Evolutionary conservation across 2,329 filamentous ascomycete species (phyloP).

Genomic region (Chaetomium strumarium): DNA sequence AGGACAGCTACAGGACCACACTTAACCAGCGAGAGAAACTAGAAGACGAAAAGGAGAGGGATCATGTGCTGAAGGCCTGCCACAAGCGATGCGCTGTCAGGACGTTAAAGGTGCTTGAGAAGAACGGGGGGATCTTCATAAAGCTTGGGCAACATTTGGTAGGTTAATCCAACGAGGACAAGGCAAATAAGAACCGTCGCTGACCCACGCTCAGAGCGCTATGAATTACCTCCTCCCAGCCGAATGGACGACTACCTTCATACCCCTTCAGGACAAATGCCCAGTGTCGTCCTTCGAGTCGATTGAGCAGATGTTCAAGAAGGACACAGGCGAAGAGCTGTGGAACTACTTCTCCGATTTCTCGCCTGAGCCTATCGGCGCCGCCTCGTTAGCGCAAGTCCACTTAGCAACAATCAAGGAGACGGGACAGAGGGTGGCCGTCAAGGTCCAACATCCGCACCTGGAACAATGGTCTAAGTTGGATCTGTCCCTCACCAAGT

Average conservation of each 20-base stretch:
- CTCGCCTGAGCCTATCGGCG: conserved; percentile 72
- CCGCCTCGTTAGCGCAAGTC: conserved; percentile 90
- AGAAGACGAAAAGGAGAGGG: conserved; percentile 58
- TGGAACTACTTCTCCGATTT: conserved; percentile 85
- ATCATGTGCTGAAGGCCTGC: conserved; percentile 69
- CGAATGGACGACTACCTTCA: conserved; percentile 94
- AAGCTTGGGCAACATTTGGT: conserved; percentile 92
- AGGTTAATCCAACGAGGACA: conserved; percentile 22
- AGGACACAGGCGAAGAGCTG: conserved; percentile 74
- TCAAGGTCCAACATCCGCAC: conserved; percentile 92
- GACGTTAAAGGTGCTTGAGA: conserved; percentile 81
- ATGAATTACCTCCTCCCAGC: conserved; percentile 89
- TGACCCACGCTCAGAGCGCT: conserved; percentile 57
- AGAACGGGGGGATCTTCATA: conserved; percentile 97
- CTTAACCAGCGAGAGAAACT: conserved; percentile 62
- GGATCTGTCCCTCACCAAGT: conserved; percentile 78
- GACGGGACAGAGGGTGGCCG: conserved; percentile 79
- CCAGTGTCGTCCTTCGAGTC: conserved; percentile 86
- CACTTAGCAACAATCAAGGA: conserved; percentile 80
- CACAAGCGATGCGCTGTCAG: conserved; percentile 89
- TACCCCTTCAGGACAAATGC: conserved; percentile 92
- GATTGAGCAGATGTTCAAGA: conserved; percentile 77
- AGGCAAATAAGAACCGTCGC: conserved; percentile 1
- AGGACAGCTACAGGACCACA: conserved; percentile 73
- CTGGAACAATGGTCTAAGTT: conserved; percentile 86